Conservation (phyloP, 139 green algal genomes). For the Chlorella vulgaris region DNA sequence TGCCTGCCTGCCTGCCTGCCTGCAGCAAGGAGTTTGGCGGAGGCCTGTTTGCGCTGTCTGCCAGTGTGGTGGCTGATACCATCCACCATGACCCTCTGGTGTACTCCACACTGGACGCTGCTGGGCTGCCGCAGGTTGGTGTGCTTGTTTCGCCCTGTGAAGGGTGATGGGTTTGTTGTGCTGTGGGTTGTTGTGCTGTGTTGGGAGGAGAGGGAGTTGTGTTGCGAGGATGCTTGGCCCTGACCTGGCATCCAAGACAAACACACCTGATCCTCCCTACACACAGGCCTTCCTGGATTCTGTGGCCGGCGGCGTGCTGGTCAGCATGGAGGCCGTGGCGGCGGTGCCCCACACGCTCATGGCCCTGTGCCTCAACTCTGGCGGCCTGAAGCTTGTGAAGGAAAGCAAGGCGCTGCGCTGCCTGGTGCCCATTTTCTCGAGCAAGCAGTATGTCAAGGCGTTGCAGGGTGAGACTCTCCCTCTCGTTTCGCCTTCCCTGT, state of each 20-base stretch:
- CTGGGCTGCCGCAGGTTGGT: constrained; percentile 56
- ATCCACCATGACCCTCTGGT: constrained; percentile 93
- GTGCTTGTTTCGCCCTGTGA: too few species aligned
- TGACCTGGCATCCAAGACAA: too few species aligned
- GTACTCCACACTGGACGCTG: constrained; percentile 64
- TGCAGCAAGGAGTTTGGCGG: constrained; percentile 79
- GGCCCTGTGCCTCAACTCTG: constrained; percentile 88
- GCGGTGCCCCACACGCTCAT: constrained; percentile 80
- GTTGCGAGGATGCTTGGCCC: too few species aligned
- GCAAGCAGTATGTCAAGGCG: constrained; percentile 44
- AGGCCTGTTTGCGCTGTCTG: constrained; percentile 87
- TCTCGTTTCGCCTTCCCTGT: too few species aligned
- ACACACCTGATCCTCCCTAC: not conserved
- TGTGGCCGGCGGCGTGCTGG: constrained; percentile 59
- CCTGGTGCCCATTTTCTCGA: constrained; percentile 84
- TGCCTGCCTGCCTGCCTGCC: too few species aligned
- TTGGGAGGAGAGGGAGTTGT: not conserved
- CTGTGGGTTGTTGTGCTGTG: not conserved
- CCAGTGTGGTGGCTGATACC: constrained; percentile 85
- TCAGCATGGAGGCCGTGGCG: constrained; percentile 79
- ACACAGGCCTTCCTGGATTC: constrained; percentile 72
- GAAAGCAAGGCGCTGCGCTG: constrained; percentile 61
- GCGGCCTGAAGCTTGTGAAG: constrained; percentile 74
- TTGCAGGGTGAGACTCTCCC: constrained; percentile 35
- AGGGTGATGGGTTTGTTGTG: not conserved